phyloP scores from a whole-genome alignment of 352 stramenopile species.

The Proteromonas lacertae region DNA sequence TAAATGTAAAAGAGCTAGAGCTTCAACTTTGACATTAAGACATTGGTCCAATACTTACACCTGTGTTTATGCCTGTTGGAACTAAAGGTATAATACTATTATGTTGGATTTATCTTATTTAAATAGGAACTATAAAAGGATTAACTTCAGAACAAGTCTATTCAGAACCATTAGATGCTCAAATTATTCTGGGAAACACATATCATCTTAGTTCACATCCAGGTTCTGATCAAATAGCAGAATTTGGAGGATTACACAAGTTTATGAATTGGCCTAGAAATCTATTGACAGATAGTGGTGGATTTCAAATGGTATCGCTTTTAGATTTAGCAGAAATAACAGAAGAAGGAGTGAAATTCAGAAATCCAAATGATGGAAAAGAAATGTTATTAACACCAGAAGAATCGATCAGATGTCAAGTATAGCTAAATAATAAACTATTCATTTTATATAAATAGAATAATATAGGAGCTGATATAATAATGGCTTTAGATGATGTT shows the following conservation, averaged over 20 bases:
- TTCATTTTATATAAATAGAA: constrained; percentile 34
- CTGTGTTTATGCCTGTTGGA: constrained; percentile 82
- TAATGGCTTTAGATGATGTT: constrained; percentile 90
- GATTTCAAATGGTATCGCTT: constrained; percentile 90
- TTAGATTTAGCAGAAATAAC: constrained; percentile 68
- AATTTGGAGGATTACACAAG: constrained; percentile 57
- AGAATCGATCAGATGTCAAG: constrained; percentile 18
- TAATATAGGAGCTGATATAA: constrained; percentile 78
- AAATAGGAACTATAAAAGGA: constrained; percentile 53
- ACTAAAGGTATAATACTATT: constrained; percentile 33
- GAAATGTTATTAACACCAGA: constrained; percentile 68
- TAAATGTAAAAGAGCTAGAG: too few species aligned
- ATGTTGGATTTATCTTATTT: not conserved
- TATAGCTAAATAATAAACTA: too few species aligned
- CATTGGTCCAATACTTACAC: constrained; percentile 38
- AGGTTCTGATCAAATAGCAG: constrained; percentile 28
- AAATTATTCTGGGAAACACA: constrained; percentile 82
- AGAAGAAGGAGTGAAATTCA: constrained; percentile 44
- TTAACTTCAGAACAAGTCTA: constrained; percentile 38
- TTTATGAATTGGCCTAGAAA: constrained; percentile 73
- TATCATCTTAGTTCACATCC: constrained; percentile 79
- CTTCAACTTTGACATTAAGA: too few species aligned
- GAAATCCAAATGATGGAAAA: constrained; percentile 45
- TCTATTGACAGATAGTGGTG: constrained; percentile 77
- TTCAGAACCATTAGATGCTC: constrained; percentile 7